Conservation (phyloP, 352 stramenopile species). For the Pythium coloratum region DNA sequence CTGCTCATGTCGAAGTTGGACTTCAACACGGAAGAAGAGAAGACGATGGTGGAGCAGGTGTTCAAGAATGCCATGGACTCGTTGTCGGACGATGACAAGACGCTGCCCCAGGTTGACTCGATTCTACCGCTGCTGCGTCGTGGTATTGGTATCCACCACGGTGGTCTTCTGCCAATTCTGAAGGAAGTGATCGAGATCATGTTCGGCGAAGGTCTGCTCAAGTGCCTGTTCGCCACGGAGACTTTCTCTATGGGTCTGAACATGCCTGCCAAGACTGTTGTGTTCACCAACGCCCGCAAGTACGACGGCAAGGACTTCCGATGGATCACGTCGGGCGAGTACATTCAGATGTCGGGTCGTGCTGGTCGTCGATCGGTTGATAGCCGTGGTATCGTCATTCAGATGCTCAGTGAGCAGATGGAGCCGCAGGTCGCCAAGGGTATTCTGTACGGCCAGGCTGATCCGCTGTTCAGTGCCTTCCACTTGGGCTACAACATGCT, state of each 20-base stretch:
- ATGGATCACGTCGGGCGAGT: constrained; percentile 96
- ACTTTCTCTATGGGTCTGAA: constrained; percentile 98
- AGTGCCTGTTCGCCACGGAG: constrained; percentile 98
- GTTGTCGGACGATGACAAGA: constrained; percentile 96
- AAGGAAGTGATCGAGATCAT: constrained; percentile 97
- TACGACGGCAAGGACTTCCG: constrained; percentile 96
- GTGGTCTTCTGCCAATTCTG: constrained; percentile 97
- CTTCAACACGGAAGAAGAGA: constrained; percentile 98
- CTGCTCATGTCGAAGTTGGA: constrained; percentile 93
- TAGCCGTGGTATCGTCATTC: constrained; percentile 96
- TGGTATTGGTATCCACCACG: constrained; percentile 99
- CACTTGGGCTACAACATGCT: constrained; percentile 99
- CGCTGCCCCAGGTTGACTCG: constrained; percentile 96
- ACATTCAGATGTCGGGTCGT: constrained; percentile 95
- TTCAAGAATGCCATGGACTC: constrained; percentile 99
- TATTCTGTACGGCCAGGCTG: constrained; percentile 86
- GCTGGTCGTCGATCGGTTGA: constrained; percentile 98
- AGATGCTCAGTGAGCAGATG: constrained; percentile 99
- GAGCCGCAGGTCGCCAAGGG: constrained; percentile 95
- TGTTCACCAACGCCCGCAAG: constrained; percentile 98
- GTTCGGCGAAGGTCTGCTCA: constrained; percentile 96
- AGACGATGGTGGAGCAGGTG: constrained; percentile 95
- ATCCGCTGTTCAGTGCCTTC: constrained; percentile 88
- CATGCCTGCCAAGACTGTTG: constrained; percentile 99
- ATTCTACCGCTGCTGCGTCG: constrained; percentile 96